Percentiles rank a stretch among this genome's conserved stretches.
phyloP scores from a whole-genome alignment of 495 filamentous ascomycete genomes.

The Friedmanniomyces endolithicus region DNA sequence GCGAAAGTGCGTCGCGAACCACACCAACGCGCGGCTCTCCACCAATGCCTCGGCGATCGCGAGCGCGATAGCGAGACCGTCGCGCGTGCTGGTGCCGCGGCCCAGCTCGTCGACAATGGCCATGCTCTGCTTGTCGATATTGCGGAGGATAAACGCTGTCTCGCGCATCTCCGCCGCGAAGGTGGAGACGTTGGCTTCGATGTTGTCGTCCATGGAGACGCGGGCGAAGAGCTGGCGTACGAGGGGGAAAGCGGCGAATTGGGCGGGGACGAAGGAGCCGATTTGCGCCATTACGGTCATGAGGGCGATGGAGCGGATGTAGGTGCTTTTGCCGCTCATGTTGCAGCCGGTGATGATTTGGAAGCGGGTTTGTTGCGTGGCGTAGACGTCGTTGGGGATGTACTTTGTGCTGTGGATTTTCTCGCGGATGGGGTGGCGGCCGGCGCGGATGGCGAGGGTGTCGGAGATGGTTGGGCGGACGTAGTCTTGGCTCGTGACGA shows the following conservation, averaged over 20 bases:
- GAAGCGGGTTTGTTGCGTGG: constrained; percentile 62
- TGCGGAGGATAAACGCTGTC: constrained; percentile 78
- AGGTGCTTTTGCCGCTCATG: constrained; percentile 96
- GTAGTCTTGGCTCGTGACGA: constrained; percentile 68
- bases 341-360: constrained; percentile 95
- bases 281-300: constrained; percentile 87
- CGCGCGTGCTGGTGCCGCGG: constrained; percentile 76
- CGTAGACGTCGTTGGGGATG: constrained; percentile 82
- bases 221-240: constrained; percentile 75
- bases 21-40: constrained; percentile 59
- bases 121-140: constrained; percentile 46
- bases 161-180: constrained; percentile 94
- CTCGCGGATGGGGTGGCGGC: constrained; percentile 76
- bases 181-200: constrained; percentile 83
- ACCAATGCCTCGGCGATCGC: constrained; percentile 79
- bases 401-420: constrained; percentile 54
- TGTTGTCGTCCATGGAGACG: constrained; percentile 73
- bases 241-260: constrained; percentile 70
- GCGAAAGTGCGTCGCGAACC: constrained; percentile 88
- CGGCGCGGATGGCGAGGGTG: constrained; percentile 65
- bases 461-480: constrained; percentile 62
- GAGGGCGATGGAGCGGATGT: constrained; percentile 75
- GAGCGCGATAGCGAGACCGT: constrained; percentile 81
- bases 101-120: constrained; percentile 89
- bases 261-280: constrained; percentile 80